These are phyloP conservation scores for Fusarium guadeloupense DNA, from an alignment of 2,329 filamentous ascomycete species.

Conservation along the genomic window DNA sequence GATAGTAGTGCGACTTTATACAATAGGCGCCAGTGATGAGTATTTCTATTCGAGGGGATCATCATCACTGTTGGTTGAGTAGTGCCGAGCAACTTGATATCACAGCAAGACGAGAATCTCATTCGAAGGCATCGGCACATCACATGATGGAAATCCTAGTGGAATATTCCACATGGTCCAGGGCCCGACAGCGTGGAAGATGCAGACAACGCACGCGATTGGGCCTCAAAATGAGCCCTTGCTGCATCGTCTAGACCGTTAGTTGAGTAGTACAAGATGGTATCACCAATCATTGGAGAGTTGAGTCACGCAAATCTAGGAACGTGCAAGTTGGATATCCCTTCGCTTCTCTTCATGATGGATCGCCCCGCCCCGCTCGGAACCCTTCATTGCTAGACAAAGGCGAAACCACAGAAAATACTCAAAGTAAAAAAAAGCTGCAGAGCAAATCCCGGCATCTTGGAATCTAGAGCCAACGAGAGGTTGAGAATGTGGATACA, in stretches of 20 bases:
- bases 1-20: conserved; percentile 32
- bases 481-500: conserved; percentile 25
- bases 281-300: conserved; percentile 15
- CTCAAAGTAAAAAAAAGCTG: conserved; percentile 9
- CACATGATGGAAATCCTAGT: conserved; percentile 29
- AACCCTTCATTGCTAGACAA: not conserved
- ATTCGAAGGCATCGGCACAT: conserved; percentile 31
- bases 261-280: conserved; percentile 8
- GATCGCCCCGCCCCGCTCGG: conserved; percentile 32
- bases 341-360: conserved; percentile 20
- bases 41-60: conserved; percentile 21
- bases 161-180: conserved; percentile 16
- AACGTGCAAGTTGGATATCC: conserved; percentile 16
- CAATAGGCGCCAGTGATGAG: conserved; percentile 26
- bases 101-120: conserved; percentile 23
- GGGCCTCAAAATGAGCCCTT: conserved; percentile 32
- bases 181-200: conserved; percentile 30
- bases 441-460: conserved; percentile 20
- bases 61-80: conserved; percentile 5
- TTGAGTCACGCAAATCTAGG: conserved; percentile 21
- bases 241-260: conserved; percentile 5
- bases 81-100: conserved; percentile 20
- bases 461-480: conserved; percentile 17
- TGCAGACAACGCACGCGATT: conserved; percentile 31
- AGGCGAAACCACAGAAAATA: conserved; percentile 20